A percentile compares a stretch with the other conserved stretches of the same genome.
phyloP scores from a whole-genome alignment of 495 filamentous ascomycete species.

The Neurospora sp. region DNA sequence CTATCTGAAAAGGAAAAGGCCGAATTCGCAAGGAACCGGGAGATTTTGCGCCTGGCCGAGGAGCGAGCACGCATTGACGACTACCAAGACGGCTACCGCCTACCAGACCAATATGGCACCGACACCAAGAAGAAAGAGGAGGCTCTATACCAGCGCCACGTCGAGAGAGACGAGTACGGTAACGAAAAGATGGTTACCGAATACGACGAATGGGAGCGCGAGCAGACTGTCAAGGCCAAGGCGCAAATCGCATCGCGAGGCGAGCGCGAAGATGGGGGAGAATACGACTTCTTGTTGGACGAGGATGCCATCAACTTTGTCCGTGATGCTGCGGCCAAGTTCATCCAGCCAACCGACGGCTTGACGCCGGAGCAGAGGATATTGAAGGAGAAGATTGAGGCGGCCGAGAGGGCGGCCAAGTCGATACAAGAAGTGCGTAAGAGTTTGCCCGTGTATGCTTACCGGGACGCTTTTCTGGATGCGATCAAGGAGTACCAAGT shows the following conservation, averaged over 20 bases:
- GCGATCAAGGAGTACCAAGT: constrained; percentile 68
- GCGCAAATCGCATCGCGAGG: constrained; percentile 60
- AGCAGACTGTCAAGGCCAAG: constrained; percentile 83
- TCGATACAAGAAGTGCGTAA: constrained; percentile 89
- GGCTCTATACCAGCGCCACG: constrained; percentile 81
- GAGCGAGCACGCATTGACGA: constrained; percentile 85
- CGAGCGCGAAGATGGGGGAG: constrained; percentile 70
- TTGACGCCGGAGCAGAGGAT: constrained; percentile 70
- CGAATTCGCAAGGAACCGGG: constrained; percentile 83
- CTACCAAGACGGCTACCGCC: constrained; percentile 82
- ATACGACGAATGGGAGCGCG: constrained; percentile 90
- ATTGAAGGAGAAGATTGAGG: constrained; percentile 70
- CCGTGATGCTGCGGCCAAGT: constrained; percentile 61
- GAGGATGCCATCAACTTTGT: constrained; percentile 83
- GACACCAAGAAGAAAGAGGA: constrained; percentile 86
- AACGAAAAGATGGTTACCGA: constrained; percentile 88
- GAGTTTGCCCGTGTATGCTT: constrained; percentile 82
- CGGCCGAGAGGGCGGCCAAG: constrained; percentile 72
- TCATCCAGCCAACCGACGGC: constrained; percentile 36
- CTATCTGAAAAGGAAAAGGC: constrained; percentile 73
- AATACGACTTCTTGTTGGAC: constrained; percentile 94
- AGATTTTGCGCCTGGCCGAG: constrained; percentile 79
- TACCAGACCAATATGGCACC: constrained; percentile 91
- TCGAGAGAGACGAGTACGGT: constrained; percentile 79
- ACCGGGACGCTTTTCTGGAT: constrained; percentile 60